Evolutionary conservation across 192 early-diverging fungal genomes (phyloP).

Genomic region (Chytriomyces sp.): DNA sequence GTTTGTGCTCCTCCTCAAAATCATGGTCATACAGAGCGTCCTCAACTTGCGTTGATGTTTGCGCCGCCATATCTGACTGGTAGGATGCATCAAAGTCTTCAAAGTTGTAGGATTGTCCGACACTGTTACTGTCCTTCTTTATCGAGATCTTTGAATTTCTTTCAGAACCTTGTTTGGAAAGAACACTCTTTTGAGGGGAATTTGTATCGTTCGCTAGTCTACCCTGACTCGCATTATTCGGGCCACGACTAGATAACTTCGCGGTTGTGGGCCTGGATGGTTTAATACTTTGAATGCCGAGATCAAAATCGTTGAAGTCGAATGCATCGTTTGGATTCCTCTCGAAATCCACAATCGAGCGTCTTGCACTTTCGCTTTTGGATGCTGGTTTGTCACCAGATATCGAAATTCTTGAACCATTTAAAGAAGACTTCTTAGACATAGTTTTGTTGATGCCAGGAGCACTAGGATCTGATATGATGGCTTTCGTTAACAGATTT

Average conservation of each 20-base stretch:
- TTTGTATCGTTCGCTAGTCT: too few species aligned
- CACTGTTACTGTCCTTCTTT: background rate
- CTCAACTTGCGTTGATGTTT: background rate
- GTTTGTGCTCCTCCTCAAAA: background rate
- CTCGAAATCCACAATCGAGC: background rate
- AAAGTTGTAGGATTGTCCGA: conserved; percentile 2
- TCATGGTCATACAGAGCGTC: background rate
- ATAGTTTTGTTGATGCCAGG: background rate
- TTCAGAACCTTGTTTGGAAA: background rate
- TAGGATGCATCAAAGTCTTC: conserved; percentile 4
- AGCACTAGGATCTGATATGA: too few species aligned
- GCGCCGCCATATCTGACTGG: background rate
- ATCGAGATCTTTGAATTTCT: background rate
- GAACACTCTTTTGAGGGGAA: background rate
- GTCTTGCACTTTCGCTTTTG: background rate
- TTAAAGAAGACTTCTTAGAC: background rate
- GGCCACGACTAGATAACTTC: background rate
- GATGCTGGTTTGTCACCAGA: background rate
- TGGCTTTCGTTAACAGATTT: too few species aligned
- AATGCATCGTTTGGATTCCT: background rate
- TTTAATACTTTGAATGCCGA: background rate
- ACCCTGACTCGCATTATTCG: too few species aligned
- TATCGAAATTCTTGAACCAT: too few species aligned
- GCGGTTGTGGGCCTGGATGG: background rate
- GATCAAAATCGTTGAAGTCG: background rate